A percentile compares a stretch with the other conserved stretches of the same genome.
phyloP scores from a whole-genome alignment of 805 yeast species.

The Isabelozyma rhagii region DNA sequence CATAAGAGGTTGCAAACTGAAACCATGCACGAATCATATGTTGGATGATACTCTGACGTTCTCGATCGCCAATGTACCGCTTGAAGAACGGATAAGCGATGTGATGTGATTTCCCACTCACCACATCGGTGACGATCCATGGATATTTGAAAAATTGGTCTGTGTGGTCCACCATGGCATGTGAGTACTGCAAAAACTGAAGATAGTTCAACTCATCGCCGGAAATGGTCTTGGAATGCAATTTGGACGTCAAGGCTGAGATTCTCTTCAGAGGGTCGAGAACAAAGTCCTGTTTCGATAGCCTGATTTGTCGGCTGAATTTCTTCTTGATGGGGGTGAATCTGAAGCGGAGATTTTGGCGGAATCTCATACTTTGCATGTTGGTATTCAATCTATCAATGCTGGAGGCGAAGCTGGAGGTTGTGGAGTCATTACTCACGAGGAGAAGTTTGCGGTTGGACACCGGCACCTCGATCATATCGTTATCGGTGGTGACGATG shows the following conservation, averaged over 20 bases:
- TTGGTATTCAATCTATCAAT: not conserved
- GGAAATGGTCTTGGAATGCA: conserved; percentile 9
- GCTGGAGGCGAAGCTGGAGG: not conserved
- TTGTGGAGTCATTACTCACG: not conserved
- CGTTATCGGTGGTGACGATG: conserved; percentile 20
- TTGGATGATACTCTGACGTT: conserved; percentile 34
- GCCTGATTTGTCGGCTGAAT: not conserved
- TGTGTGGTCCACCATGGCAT: conserved; percentile 13
- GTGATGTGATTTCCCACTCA: conserved; percentile 28
- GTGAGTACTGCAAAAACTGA: conserved; percentile 26
- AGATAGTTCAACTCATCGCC: conserved; percentile 20
- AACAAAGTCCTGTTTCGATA: conserved; percentile 18
- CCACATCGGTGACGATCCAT: conserved; percentile 35
- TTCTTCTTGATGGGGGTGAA: conserved; percentile 10
- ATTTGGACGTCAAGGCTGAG: conserved; percentile 16
- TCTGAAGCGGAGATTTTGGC: conserved; percentile 7
- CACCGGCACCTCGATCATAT: conserved; percentile 26
- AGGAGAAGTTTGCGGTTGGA: conserved; percentile 15
- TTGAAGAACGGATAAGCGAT: conserved; percentile 36
- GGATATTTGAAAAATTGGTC: conserved; percentile 38
- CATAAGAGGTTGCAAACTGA: conserved; percentile 30
- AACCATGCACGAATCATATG: conserved; percentile 38
- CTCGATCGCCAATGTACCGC: conserved; percentile 30
- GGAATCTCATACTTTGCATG: conserved; percentile 3
- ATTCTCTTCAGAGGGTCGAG: conserved; percentile 29